Base-by-base conservation (phyloP, 345 rosid species). In the Brassica juncea region DNA sequence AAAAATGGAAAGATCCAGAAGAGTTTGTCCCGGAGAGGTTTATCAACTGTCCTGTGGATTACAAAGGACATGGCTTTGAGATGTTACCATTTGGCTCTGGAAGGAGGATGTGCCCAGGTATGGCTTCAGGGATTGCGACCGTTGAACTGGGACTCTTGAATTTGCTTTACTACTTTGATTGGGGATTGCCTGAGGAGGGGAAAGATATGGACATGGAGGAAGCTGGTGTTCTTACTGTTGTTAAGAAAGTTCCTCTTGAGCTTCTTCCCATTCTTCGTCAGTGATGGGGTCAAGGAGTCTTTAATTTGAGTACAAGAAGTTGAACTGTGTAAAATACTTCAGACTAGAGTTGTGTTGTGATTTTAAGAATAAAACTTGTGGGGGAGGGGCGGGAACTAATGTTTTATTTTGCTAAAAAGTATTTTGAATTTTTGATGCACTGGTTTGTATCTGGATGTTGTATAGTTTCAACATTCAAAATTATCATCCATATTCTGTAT, bases 81-180 rank as follows among this genome's bases (percentile, higher is more conserved):
- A 54, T 89, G 58, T 55, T 87, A 80, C 92, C 92, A n/a, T 87
- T 86, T 75, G 86, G 92, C 11, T 80, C 84, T 3, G 90, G 92
- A 7, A 63, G 89, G 71, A 86, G 86, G 76, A 84, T 62, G 8
- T 87, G 90, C 63, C 92, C 90, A 1, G 90, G 81, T 3, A 75
- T 86, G 1, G 12, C 81, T 2, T 80, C 82, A 23, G 90, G 79
- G 25, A 74, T 71, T 12, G 84, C 86, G 5, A 79, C 66, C 21
- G 6, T 86, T 3, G 92, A 88, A 80, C 68, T 84, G 37, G 90
- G 84, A 61, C 79, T 86, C 2, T 81, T 89, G 55, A 84, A 86
- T 32, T 84, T 88, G 35, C 89, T 86, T 31, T 82, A 86, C 79
- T 79, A 79, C 65, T 87, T 88, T 68, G 87, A 68, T 9, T 75